These are phyloP conservation scores for Limtongozyma cylindracea DNA, from an alignment of 805 yeast species.

Conservation along the genomic window DNA sequence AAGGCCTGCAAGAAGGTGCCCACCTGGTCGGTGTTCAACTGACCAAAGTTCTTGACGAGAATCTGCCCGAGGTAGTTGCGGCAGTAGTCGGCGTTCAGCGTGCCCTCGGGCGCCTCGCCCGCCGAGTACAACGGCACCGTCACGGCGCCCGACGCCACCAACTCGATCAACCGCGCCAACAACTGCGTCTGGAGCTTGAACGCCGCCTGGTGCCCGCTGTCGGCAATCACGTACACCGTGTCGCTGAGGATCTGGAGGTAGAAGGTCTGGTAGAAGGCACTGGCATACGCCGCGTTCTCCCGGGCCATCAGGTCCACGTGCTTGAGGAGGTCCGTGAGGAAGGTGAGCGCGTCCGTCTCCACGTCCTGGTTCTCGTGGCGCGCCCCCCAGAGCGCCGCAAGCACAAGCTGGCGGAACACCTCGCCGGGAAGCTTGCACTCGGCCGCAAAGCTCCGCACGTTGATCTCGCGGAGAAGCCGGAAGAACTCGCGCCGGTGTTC, in stretches of 20 bases:
- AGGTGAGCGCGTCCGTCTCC: conserved; percentile 70
- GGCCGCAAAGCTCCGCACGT: conserved; percentile 66
- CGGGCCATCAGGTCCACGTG: conserved; percentile 66
- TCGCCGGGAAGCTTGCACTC: conserved; percentile 72
- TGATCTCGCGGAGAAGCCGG: conserved; percentile 68
- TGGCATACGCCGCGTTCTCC: conserved; percentile 46
- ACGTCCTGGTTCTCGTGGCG: conserved; percentile 95
- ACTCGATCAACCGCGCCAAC: conserved; percentile 57
- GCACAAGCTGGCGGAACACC: conserved; percentile 75
- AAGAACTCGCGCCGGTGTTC: conserved; percentile 96
- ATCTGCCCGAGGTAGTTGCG: conserved; percentile 63
- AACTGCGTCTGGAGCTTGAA: conserved; percentile 72
- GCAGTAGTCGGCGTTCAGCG: conserved; percentile 55
- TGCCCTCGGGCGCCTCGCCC: conserved; percentile 70
- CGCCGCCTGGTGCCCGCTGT: conserved; percentile 94
- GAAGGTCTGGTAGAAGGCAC: conserved; percentile 71
- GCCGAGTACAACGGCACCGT: conserved; percentile 53
- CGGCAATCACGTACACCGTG: conserved; percentile 81
- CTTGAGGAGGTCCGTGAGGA: conserved; percentile 60
- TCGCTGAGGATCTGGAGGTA: conserved; percentile 79
- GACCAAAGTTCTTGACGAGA: conserved; percentile 79
- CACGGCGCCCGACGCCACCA: conserved; percentile 58
- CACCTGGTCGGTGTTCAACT: conserved; percentile 64
- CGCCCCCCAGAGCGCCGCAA: conserved; percentile 94
- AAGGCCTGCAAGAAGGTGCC: conserved; percentile 60